Percentiles rank a stretch among this genome's conserved stretches.
These are phyloP conservation scores for Tanozyma kutaoensis DNA, from an alignment of 805 yeast genomes.

Conservation along the genomic window DNA sequence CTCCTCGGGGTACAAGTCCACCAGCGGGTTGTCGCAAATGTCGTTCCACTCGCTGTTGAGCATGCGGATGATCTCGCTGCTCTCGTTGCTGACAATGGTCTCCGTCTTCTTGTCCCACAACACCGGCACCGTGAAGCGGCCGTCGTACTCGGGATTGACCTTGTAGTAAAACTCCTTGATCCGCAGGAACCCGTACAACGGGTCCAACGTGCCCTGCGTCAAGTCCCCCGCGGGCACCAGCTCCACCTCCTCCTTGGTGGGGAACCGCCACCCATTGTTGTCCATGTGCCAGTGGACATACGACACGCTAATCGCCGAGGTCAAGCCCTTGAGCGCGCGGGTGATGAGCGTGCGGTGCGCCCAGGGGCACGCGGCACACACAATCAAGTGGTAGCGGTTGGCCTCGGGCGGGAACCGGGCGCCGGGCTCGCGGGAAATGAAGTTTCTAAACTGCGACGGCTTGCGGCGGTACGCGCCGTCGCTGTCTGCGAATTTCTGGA, in stretches of 20 bases:
- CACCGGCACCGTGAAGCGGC: conserved; percentile 86
- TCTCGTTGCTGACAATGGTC: conserved; percentile 86
- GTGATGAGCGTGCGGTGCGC: conserved; percentile 78
- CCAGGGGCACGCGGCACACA: conserved; percentile 91
- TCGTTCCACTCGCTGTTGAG: conserved; percentile 62
- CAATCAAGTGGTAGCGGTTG: conserved; percentile 77
- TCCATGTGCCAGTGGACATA: conserved; percentile 92
- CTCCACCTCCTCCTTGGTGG: conserved; percentile 29
- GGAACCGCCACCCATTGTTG: conserved; percentile 80
- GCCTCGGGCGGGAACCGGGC: conserved; percentile 61
- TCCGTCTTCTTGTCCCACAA: conserved; percentile 77
- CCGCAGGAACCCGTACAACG: conserved; percentile 43
- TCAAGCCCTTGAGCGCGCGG: conserved; percentile 58
- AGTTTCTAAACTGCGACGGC: conserved; percentile 47
- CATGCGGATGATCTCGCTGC: conserved; percentile 80
- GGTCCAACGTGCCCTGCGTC: conserved; percentile 20
- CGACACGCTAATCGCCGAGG: conserved; percentile 45
- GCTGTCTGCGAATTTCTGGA: conserved; percentile 34
- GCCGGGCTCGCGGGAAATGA: conserved; percentile 42
- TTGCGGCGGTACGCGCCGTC: conserved; percentile 47
- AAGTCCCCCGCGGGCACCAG: conserved; percentile 38
- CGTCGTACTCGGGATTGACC: conserved; percentile 63
- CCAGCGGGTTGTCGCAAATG: conserved; percentile 33
- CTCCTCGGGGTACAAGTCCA: conserved; percentile 51
- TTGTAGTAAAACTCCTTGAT: conserved; percentile 62